Percentiles rank a stretch among this genome's conserved stretches.
phyloP scores from a whole-genome alignment of 495 filamentous ascomycete genomes.

The Corynascus novoguineensis region DNA sequence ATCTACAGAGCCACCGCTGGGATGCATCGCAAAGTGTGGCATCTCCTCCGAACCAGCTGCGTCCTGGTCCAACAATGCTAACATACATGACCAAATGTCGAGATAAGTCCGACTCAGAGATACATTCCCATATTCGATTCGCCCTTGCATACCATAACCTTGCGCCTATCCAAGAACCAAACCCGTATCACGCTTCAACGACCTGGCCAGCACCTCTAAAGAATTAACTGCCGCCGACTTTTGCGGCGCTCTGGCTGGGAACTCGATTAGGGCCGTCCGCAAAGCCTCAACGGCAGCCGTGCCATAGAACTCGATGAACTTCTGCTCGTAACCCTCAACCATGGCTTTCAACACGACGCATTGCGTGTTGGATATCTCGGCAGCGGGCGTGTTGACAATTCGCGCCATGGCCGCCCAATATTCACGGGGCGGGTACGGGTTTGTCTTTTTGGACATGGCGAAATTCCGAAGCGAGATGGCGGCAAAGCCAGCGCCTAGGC shows the following conservation, averaged over 20 bases:
- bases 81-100: background rate
- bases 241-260: constrained; percentile 51
- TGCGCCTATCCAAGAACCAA: constrained; percentile 36
- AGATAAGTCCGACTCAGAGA: background rate
- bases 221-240: constrained; percentile 53
- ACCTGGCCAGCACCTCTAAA: constrained; percentile 53
- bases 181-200: constrained; percentile 56
- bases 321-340: constrained; percentile 62
- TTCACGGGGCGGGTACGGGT: constrained; percentile 71
- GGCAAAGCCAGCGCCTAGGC: constrained; percentile 76
- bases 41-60: background rate
- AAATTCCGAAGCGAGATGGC: constrained; percentile 79
- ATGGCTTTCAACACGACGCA: constrained; percentile 71
- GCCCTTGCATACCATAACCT: background rate
- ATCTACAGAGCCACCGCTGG: constrained; percentile 3
- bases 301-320: constrained; percentile 74
- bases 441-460: constrained; percentile 53
- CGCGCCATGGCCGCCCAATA: constrained; percentile 74
- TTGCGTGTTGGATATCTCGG: constrained; percentile 68
- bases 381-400: constrained; percentile 64
- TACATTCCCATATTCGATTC: background rate
- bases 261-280: constrained; percentile 58
- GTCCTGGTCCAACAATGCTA: background rate
- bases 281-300: constrained; percentile 60
- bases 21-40: background rate